Evolutionary conservation across 768 basidiomycete genomes (phyloP).

Genomic region (Fomitopsis pulvina): DNA sequence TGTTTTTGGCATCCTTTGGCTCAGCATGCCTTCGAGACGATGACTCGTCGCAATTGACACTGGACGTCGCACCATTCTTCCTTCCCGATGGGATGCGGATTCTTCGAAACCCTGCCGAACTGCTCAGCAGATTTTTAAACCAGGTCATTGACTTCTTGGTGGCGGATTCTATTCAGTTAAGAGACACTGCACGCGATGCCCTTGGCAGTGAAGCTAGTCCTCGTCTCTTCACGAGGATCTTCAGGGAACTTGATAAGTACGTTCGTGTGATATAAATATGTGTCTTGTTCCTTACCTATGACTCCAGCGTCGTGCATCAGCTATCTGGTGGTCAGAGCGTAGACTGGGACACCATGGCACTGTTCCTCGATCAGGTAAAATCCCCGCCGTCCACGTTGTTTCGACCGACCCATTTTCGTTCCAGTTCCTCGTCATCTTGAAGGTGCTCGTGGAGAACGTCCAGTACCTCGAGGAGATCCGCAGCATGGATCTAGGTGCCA

Average conservation of each 20-base stretch:
- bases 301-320: slow-evolving; percentile 40
- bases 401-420: slow-evolving; percentile 1
- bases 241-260: slow-evolving; percentile 71
- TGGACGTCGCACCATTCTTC: slow-evolving; percentile 46
- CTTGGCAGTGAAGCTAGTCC: slow-evolving; percentile 75
- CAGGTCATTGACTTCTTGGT: slow-evolving; percentile 66
- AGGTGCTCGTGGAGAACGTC: slow-evolving; percentile 70
- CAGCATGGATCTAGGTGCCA: slow-evolving; percentile 56
- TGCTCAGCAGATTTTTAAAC: slow-evolving; percentile 60
- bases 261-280: slow-evolving; percentile 26
- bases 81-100: slow-evolving; percentile 73
- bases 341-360: slow-evolving; percentile 35
- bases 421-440: slow-evolving; percentile 71
- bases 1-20: slow-evolving; percentile 72
- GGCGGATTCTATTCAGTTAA: slow-evolving; percentile 52
- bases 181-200: slow-evolving; percentile 78
- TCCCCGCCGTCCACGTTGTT: neutral
- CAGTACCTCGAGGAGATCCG: slow-evolving; percentile 50
- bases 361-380: slow-evolving; percentile 79
- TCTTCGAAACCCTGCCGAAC: slow-evolving; percentile 46
- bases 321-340: slow-evolving; percentile 42
- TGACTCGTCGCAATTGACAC: slow-evolving; percentile 41
- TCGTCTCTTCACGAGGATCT: slow-evolving; percentile 55
- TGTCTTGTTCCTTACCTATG: neutral
- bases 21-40: slow-evolving; percentile 56